Evolutionary conservation across 768 basidiomycete species (phyloP).

Genomic region (Botryobasidium botryosum): DNA sequence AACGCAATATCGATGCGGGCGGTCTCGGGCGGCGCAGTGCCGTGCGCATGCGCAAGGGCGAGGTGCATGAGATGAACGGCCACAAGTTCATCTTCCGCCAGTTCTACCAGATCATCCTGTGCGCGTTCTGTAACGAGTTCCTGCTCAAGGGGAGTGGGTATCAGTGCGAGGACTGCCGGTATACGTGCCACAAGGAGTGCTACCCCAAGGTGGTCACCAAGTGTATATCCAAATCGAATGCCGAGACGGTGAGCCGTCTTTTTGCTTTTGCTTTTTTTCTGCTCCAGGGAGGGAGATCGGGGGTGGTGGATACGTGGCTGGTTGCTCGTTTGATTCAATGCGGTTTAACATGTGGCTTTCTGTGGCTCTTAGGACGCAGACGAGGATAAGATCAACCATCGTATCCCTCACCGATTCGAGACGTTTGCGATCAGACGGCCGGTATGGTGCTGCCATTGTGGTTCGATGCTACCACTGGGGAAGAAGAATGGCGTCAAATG

Average conservation of each 20-base stretch:
- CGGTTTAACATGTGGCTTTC: not conserved
- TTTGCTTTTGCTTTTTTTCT: too few species aligned
- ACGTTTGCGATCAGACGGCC: slow-evolving; percentile 92
- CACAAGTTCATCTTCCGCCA: slow-evolving; percentile 95
- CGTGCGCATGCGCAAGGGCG: slow-evolving; percentile 91
- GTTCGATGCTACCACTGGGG: slow-evolving; percentile 92
- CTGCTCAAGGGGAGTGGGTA: slow-evolving; percentile 94
- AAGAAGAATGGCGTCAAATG: slow-evolving; percentile 94
- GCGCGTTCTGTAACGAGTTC: slow-evolving; percentile 96
- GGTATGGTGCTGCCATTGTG: slow-evolving; percentile 99
- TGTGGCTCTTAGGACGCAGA: slow-evolving; percentile 55
- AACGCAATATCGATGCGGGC: slow-evolving; percentile 84
- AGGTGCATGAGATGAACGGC: slow-evolving; percentile 98
- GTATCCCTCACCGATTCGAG: slow-evolving; percentile 96
- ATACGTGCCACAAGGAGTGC: slow-evolving; percentile 98
- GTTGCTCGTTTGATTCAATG: not conserved
- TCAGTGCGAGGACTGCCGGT: slow-evolving; percentile 98
- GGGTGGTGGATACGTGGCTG: too few species aligned
- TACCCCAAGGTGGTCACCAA: slow-evolving; percentile 98
- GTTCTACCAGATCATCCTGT: slow-evolving; percentile 97
- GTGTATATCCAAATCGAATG: slow-evolving; percentile 94
- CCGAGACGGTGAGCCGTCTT: slow-evolving; percentile 48
- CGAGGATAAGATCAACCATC: slow-evolving; percentile 97
- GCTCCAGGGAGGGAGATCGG: too few species aligned
- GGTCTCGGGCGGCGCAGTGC: slow-evolving; percentile 96